Evolutionary conservation across 2,329 filamentous ascomycete genomes (phyloP), one percentile per base, ranked within the genome.

Genomic region (Penicillium sp.): DNA sequence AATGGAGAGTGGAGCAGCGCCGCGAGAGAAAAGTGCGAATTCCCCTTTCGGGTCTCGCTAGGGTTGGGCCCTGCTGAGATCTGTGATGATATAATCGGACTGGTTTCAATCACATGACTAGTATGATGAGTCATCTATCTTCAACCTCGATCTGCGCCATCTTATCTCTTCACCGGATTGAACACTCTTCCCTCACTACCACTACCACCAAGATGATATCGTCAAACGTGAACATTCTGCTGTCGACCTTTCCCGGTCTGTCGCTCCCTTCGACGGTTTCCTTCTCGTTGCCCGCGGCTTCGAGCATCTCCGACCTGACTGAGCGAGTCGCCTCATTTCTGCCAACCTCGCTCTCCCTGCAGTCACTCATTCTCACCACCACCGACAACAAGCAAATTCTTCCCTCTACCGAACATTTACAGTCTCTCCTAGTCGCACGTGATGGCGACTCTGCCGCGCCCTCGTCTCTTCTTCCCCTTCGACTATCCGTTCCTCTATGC

Each of bases 161-260:
- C 52, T 52, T 51, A 48, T 45, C 45, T 27, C 10, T 27, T 11
- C 9, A 27, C 25, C 9, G 10, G 9, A 11, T 13, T 6, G 12
- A 13, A 27, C 25, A 6, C 6, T 5, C 25, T n/a, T 27, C 12
- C 25, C 9, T 4, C 9, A 27, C 11, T 11, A 11, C 22, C 11
- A 11, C 22, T 27, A 27, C 11, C 25, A n/a, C 23, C 43, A 62
- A 52, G 10, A 85, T 85, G 80, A 67, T 71, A 26, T 55, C 72
- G 1, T 64, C 62, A 46, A 77, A 70, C 26, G 69, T 94, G 59
- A 95, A 94, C 66, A 73, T 96, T 47, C 77, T 96, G 42, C 72
- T 98, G 44, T 82, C 86, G 52, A 86, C 83, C 45, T 90, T 96
- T 57, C 75, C 82, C 6, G 90, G 90, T 47, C 75, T 94, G 12